phyloP scores from a whole-genome alignment of 2,329 filamentous ascomycete species.

The Aspergillus sojae region DNA sequence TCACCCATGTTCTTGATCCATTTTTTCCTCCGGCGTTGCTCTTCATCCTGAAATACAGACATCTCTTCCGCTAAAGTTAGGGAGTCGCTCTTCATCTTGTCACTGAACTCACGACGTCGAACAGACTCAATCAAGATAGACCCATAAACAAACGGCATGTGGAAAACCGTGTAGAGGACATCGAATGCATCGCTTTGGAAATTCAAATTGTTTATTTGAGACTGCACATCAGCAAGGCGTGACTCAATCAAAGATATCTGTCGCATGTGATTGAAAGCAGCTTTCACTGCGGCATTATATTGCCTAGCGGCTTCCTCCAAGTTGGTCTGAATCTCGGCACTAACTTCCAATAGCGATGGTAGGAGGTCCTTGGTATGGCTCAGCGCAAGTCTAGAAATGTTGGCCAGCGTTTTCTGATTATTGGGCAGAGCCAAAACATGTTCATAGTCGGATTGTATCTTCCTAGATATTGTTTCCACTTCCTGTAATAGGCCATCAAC shows the following conservation, averaged over 20 bases:
- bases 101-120: slow-evolving; percentile 83
- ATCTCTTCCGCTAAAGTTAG: slow-evolving; percentile 89
- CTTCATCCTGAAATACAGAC: slow-evolving; percentile 88
- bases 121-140: slow-evolving; percentile 86
- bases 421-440: slow-evolving; percentile 70
- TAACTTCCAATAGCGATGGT: slow-evolving; percentile 61
- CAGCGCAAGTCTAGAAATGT: slow-evolving; percentile 66
- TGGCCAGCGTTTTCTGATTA: slow-evolving; percentile 65
- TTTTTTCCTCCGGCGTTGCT: slow-evolving; percentile 81
- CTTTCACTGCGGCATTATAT: slow-evolving; percentile 68
- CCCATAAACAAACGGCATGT: slow-evolving; percentile 86
- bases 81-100: slow-evolving; percentile 87
- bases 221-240: slow-evolving; percentile 70
- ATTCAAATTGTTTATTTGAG: slow-evolving; percentile 70
- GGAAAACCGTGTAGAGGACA: slow-evolving; percentile 74
- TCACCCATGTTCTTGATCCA: slow-evolving; percentile 87
- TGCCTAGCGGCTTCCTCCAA: slow-evolving; percentile 58
- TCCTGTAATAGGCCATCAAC: slow-evolving; percentile 74
- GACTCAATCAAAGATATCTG: slow-evolving; percentile 79
- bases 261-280: slow-evolving; percentile 75
- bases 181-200: slow-evolving; percentile 82
- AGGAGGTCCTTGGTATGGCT: slow-evolving; percentile 66
- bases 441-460: slow-evolving; percentile 84
- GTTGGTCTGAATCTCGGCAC: slow-evolving; percentile 56
- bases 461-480: slow-evolving; percentile 81